phyloP scores from a whole-genome alignment of 2,329 filamentous ascomycete genomes.

The Mariannaea sp. region DNA sequence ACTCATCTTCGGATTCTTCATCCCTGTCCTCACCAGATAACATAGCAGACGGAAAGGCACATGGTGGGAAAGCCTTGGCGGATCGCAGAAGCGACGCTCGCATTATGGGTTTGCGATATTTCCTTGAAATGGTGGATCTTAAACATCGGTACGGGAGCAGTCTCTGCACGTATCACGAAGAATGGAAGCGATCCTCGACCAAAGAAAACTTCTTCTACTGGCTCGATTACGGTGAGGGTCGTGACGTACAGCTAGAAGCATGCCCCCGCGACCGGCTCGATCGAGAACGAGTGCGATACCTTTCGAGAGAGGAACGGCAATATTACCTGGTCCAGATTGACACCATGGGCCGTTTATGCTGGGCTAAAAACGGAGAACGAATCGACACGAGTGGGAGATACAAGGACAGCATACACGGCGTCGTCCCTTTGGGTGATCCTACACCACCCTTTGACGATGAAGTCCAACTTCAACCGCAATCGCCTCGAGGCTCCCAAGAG shows the following conservation, averaged over 20 bases:
- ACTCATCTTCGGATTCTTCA: constrained; percentile 51
- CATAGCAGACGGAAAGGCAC: constrained; percentile 45
- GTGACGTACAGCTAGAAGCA: constrained; percentile 67
- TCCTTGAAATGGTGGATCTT: constrained; percentile 80
- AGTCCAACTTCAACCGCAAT: constrained; percentile 23
- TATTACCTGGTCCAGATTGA: constrained; percentile 82
- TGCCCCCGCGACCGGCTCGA: constrained; percentile 78
- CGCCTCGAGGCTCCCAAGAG: constrained; percentile 25
- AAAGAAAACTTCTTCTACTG: constrained; percentile 93
- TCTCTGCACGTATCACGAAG: constrained; percentile 77
- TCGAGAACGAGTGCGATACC: constrained; percentile 79
- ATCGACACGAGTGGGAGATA: constrained; percentile 78
- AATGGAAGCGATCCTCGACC: constrained; percentile 79
- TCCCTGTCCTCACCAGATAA: constrained; percentile 44
- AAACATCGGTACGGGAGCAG: constrained; percentile 90
- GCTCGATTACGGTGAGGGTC: constrained; percentile 83
- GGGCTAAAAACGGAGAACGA: constrained; percentile 79
- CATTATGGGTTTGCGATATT: constrained; percentile 86
- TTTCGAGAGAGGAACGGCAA: constrained; percentile 80
- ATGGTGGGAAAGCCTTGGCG: constrained; percentile 55
- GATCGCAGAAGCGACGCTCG: constrained; percentile 69
- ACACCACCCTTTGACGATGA: constrained; percentile 56
- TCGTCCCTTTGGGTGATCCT: constrained; percentile 65
- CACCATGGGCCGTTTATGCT: constrained; percentile 74
- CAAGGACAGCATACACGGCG: constrained; percentile 79